These are phyloP conservation scores for Phytophthora syringae DNA, from an alignment of 352 stramenopile species.

Conservation along the genomic window DNA sequence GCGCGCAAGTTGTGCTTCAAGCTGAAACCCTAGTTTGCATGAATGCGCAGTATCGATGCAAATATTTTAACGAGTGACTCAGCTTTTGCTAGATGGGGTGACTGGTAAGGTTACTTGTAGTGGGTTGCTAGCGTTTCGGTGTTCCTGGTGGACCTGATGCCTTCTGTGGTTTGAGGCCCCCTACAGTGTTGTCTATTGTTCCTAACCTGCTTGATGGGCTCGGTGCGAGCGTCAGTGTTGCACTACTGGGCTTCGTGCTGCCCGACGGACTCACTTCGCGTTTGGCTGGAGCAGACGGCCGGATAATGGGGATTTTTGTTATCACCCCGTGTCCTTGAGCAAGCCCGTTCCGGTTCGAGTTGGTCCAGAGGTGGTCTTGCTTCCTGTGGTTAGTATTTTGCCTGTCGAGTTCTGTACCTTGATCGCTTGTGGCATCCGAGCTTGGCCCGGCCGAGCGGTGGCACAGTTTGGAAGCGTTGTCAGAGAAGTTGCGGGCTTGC, in stretches of 20 bases:
- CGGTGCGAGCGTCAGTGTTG: conserved; percentile 22
- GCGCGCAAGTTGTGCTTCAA: no score
- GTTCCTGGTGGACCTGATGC: conserved; percentile 21
- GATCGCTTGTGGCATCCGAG: conserved; percentile 59
- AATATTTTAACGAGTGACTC: conserved; percentile 16
- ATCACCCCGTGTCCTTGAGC: conserved; percentile 56
- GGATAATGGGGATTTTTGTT: conserved; percentile 83
- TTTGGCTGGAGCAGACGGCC: conserved; percentile 69
- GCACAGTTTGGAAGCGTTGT: conserved; percentile 76
- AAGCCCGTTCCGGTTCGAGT: conserved; percentile 44
- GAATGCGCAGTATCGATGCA: no score
- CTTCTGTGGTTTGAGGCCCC: conserved; percentile 31
- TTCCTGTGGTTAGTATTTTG: conserved; percentile 46
- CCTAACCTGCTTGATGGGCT: conserved; percentile 38
- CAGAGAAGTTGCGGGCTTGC: conserved; percentile 52
- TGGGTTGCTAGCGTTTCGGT: conserved; percentile 32
- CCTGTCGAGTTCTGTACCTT: conserved; percentile 60
- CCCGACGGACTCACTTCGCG: conserved; percentile 67
- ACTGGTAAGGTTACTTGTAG: conserved; percentile 24
- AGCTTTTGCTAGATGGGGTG: conserved; percentile 4
- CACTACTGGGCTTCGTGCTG: conserved; percentile 51
- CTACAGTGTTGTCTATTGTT: conserved; percentile 39
- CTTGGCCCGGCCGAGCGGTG: conserved; percentile 48
- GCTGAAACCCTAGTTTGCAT: no score
- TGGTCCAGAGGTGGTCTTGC: conserved; percentile 44